Percentiles rank a stretch among this genome's conserved stretches.
Evolutionary conservation across 345 rosid genomes (phyloP).

Genomic region (Citrus cavaleriei): DNA sequence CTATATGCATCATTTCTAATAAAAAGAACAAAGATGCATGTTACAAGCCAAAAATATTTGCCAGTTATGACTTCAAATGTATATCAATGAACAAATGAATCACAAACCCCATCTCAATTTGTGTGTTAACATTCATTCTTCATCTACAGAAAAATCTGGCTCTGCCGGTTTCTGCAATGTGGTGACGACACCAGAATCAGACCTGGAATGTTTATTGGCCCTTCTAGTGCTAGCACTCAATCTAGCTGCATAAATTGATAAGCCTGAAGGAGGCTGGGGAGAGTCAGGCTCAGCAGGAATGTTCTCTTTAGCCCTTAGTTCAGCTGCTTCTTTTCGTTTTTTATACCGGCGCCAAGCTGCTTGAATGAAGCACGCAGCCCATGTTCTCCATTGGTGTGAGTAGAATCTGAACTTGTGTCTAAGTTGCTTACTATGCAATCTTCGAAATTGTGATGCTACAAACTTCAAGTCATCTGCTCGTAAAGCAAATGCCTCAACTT

Average conservation of each 20-base stretch:
- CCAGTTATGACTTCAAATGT: background rate
- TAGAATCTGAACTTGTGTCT: constrained; percentile 79
- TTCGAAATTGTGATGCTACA: constrained; percentile 76
- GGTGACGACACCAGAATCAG: constrained; percentile 38
- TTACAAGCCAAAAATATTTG: background rate
- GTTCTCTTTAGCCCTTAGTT: constrained; percentile 45
- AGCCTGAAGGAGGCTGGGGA: constrained; percentile 14
- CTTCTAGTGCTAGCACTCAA: constrained; percentile 35
- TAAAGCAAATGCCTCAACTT: constrained; percentile 85
- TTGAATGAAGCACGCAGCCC: constrained; percentile 90
- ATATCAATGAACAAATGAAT: background rate
- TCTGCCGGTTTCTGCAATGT: constrained; percentile 74
- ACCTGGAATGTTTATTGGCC: constrained; percentile 33
- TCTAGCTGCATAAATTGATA: constrained; percentile 32
- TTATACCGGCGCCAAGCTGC: constrained; percentile 73
- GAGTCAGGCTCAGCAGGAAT: constrained; percentile 15
- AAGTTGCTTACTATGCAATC: constrained; percentile 79
- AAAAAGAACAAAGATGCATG: background rate
- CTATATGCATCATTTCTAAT: constrained; percentile 3
- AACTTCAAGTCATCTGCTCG: constrained; percentile 74
- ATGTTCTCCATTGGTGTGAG: constrained; percentile 86
- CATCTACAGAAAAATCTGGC: constrained; percentile 76
- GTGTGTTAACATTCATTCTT: constrained; percentile 20
- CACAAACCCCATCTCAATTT: background rate
- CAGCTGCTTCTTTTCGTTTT: constrained; percentile 54